Conservation (phyloP, 331 rosid genomes). For the Malus hybrid region DNA sequence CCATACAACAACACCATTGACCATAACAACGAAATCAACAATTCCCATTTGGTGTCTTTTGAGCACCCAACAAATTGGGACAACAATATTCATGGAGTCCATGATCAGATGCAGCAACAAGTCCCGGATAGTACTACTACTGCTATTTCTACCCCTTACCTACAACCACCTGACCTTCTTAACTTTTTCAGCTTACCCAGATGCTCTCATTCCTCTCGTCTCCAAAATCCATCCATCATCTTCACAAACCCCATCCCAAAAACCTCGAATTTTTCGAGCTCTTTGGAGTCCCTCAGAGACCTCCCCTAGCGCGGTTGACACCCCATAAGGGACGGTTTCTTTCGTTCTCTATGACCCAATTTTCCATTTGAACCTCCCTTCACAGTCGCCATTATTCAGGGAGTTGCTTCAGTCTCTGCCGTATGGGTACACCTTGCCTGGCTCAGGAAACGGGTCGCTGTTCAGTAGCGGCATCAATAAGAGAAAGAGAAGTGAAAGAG, state of each 20-base stretch:
- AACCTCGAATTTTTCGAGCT: constrained; percentile 26
- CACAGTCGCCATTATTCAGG: constrained; percentile 65
- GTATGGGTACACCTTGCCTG: constrained; percentile 51
- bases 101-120: not conserved
- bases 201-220: constrained; percentile 34
- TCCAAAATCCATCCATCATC: constrained; percentile 36
- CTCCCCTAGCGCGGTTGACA: constrained; percentile 38
- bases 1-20: too few species aligned
- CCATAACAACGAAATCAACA: too few species aligned
- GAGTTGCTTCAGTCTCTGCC: constrained; percentile 38
- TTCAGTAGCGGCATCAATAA: too few species aligned
- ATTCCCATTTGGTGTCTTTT: too few species aligned
- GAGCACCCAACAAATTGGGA: too few species aligned
- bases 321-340: constrained; percentile 27
- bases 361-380: constrained; percentile 74
- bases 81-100: too few species aligned
- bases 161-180: constrained; percentile 20
- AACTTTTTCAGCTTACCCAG: not conserved
- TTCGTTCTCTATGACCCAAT: constrained; percentile 63
- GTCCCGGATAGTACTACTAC: constrained; percentile 10
- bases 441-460: too few species aligned
- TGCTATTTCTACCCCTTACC: constrained; percentile 7
- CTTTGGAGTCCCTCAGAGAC: constrained; percentile 44
- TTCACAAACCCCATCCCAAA: constrained; percentile 34
- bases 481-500: too few species aligned